Percentiles rank a stretch among this genome's conserved stretches.
Conservation (phyloP, 1,284 basidiomycete species). For the Phenoliferia sp. region DNA sequence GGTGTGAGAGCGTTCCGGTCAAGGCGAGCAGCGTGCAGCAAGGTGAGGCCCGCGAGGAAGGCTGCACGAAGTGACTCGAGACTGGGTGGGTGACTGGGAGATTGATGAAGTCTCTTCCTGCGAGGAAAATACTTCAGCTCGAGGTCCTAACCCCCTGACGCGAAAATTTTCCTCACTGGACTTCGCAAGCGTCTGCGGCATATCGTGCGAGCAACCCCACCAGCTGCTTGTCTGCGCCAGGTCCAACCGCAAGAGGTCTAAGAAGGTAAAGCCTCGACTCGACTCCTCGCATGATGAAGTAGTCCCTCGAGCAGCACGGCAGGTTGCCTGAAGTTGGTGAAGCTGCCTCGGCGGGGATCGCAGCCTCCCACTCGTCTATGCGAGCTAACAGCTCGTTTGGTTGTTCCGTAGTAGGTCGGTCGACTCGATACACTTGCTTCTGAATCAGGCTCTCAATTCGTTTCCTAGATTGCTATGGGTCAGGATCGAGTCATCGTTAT, state of each 20-base stretch:
- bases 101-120: conserved; percentile 20
- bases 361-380: conserved; percentile 20
- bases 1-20: conserved; percentile 7
- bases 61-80: conserved; percentile 21
- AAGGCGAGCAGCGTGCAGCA: conserved; percentile 17
- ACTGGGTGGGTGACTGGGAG: background rate
- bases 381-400: conserved; percentile 7
- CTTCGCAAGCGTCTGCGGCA: conserved; percentile 16
- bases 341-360: conserved; percentile 14
- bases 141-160: too few relatives aligned
- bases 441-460: conserved; percentile 18
- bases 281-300: conserved; percentile 8
- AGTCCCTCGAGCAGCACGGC: conserved; percentile 20
- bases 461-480: too few relatives aligned
- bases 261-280: conserved; percentile 20
- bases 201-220: conserved; percentile 12
- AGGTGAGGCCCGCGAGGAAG: conserved; percentile 26
- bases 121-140: too few relatives aligned
- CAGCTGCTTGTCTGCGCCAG: background rate
- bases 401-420: background rate
- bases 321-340: background rate
- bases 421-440: conserved; percentile 20
- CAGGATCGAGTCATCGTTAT: too few relatives aligned
- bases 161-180: conserved; percentile 11
- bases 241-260: conserved; percentile 9